Base-by-base conservation (phyloP, 208 protist genomes). In the Phytomonas francai region DNA sequence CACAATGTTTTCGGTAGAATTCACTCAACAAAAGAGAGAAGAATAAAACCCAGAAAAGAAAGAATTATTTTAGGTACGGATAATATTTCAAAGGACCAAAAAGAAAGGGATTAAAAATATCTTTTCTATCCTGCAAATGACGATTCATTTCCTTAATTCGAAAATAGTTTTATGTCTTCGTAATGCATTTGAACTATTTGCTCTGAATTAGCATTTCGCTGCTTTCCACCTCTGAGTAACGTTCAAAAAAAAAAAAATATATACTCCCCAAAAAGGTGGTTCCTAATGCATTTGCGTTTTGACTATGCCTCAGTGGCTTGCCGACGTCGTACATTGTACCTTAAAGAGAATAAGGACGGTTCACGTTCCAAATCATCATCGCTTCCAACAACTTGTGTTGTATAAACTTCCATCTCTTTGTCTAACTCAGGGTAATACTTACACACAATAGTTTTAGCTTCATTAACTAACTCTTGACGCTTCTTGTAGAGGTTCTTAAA, bases 401-500 rank as follows among this genome's bases (percentile, higher is more conserved):
- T 59, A 68, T 92, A 91, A 34, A 67, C 78, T 56, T 79, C 74
- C 67, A 95, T 83, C 65, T 95, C 90, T 51, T 86, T 76, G 63
- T 85, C 81, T 45, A 95, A 74, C 51, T 91, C 69, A 1, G 84
- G 81, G 74, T 93, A 83, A 71, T 83, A 93, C 61, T 81, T 81
- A 28, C 71, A 42, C 31, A 93, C 90, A 0, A 95, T 81, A 12
- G 63, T 51, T 49, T 81, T 76, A 16, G 90, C 83, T 58, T 82
- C 63, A 49, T n/a, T 71, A 19, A 80, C 85, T 31, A 95, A 72
- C 14, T 79, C 78, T 61, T 85, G 73, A 36, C 90, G 87, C 51
- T 78, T 80, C 67, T 93, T 84, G 74, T 95, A 92, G 27, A 95
- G 72, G 74, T 91, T 90, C 59, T 83, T 81, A 72, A 93, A 95